Evolutionary conservation across 169 alveolate species (phyloP).

Genomic region (Haemoproteus tartakovskyi): DNA sequence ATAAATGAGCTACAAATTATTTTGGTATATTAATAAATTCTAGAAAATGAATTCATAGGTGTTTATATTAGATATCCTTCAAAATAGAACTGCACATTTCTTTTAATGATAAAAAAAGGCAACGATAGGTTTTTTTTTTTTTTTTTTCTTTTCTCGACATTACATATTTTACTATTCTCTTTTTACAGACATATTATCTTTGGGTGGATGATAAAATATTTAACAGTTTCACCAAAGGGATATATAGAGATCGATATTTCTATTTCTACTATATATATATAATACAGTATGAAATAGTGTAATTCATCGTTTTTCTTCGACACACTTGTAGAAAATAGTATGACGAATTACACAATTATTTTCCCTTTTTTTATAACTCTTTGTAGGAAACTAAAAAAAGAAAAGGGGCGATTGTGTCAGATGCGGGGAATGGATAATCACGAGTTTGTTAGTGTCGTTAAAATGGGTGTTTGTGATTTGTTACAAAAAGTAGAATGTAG

Average conservation of each 20-base stretch:
- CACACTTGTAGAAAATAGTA: not conserved
- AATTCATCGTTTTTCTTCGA: not conserved
- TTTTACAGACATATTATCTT: slow-evolving; percentile 25
- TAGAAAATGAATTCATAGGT: no score
- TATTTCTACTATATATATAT: slow-evolving; percentile 32
- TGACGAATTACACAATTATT: not conserved
- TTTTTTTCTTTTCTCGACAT: no score
- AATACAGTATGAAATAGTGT: slow-evolving; percentile 15
- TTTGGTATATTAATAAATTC: slow-evolving; percentile 14
- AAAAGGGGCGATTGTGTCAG: slow-evolving; percentile 33
- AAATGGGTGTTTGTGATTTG: no score
- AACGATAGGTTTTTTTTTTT: no score
- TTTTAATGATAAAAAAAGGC: no score
- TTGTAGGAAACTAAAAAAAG: slow-evolving; percentile 14
- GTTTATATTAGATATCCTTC: no score
- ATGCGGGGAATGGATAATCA: slow-evolving; percentile 50
- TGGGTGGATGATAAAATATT: slow-evolving; percentile 58
- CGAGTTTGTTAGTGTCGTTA: slow-evolving; percentile 33
- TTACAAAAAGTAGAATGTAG: no score
- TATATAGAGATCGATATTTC: slow-evolving; percentile 32
- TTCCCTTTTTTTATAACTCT: slow-evolving; percentile 1
- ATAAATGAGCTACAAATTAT: slow-evolving; percentile 39
- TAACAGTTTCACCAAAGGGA: slow-evolving; percentile 41
- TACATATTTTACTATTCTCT: no score
- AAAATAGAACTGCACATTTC: no score